A percentile compares a stretch with the other conserved stretches of the same genome.
These are phyloP conservation scores for Pichia inconspicua DNA, from an alignment of 1,139 yeast species.

Conservation along the genomic window DNA sequence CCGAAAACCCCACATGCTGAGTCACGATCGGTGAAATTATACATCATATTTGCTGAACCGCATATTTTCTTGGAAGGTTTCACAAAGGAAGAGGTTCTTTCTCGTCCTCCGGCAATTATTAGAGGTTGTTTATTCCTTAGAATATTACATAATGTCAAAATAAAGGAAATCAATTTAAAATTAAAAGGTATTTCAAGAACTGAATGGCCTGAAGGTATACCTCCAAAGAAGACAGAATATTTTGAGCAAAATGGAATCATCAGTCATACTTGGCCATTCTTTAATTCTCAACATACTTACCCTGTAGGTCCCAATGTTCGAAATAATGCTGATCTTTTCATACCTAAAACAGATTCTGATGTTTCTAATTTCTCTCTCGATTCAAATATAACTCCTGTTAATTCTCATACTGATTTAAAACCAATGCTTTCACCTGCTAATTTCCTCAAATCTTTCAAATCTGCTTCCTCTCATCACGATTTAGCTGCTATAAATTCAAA, in stretches of 20 bases:
- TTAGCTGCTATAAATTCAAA: constrained; percentile 17
- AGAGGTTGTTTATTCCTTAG: constrained; percentile 75
- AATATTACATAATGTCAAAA: constrained; percentile 64
- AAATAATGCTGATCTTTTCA: constrained; percentile 50
- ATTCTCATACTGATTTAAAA: constrained; percentile 17
- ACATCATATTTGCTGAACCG: constrained; percentile 68
- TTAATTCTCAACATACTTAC: constrained; percentile 31
- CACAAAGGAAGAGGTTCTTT: constrained; percentile 52
- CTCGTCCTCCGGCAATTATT: constrained; percentile 72
- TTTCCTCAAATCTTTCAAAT: constrained; percentile 25
- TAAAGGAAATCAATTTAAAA: constrained; percentile 57
- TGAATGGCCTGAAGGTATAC: constrained; percentile 99
- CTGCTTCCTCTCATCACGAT: constrained; percentile 4
- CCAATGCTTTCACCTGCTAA: constrained; percentile 30
- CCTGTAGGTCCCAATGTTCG: constrained; percentile 30
- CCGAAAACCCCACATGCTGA: constrained; percentile 43
- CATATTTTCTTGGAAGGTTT: constrained; percentile 78
- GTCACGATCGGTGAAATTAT: constrained; percentile 43
- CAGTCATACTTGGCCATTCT: constrained; percentile 90
- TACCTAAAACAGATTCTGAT: constrained; percentile 29
- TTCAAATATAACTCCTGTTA: constrained; percentile 23
- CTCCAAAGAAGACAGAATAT: constrained; percentile 70
- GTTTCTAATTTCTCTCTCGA: constrained; percentile 30
- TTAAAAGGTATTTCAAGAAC: constrained; percentile 74
- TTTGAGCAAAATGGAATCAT: constrained; percentile 59